A percentile compares a stretch with the other conserved stretches of the same genome.
Conservation (phyloP, 306 rosid genomes). For the Betula pendula region DNA sequence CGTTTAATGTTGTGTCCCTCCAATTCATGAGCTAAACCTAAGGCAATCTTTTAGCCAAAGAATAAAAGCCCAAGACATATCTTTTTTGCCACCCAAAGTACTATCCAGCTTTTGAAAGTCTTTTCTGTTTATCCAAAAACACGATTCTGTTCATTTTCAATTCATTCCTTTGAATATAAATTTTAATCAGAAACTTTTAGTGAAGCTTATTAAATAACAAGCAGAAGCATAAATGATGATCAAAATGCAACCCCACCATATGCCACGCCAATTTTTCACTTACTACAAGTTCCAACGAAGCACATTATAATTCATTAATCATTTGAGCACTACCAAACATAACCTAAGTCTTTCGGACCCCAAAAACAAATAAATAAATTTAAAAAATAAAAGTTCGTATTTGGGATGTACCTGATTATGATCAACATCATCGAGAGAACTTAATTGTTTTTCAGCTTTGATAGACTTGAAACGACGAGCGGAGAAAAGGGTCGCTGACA, state of each 20-base stretch:
- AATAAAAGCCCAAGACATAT: not conserved
- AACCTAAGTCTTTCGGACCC: not conserved
- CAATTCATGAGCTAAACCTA: not conserved
- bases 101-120: no score
- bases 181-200: not conserved
- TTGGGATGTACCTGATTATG: conserved; percentile 50
- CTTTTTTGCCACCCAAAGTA: no score
- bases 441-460: conserved; percentile 26
- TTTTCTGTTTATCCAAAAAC: no score
- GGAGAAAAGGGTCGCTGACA: conserved; percentile 24
- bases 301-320: not conserved
- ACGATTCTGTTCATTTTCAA: not conserved
- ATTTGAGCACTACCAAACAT: not conserved
- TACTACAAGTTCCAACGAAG: not conserved
- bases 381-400: not conserved
- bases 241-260: not conserved
- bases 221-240: no score
- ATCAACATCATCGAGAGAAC: conserved; percentile 23
- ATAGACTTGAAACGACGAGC: conserved; percentile 47
- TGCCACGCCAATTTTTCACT: not conserved
- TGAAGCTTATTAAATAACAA: no score
- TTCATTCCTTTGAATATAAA: not conserved
- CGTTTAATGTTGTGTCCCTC: not conserved
- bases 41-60: not conserved
- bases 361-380: not conserved